Conservation (phyloP, 768 basidiomycete species). For the Flagelloscypha sp. region DNA sequence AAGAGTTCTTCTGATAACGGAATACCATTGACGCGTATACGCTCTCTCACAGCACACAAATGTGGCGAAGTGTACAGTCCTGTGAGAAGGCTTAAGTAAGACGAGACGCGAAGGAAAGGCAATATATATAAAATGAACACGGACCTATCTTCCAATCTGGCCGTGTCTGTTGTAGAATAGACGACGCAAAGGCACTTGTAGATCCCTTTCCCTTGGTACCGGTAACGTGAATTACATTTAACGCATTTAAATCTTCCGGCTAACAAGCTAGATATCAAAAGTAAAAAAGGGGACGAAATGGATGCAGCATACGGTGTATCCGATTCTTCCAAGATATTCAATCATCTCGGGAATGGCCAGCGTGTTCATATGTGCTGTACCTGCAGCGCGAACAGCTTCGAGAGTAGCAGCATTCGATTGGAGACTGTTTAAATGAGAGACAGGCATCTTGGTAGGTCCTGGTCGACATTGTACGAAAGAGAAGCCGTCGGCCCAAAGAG, state of each 20-base stretch:
- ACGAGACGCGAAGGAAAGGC: not conserved
- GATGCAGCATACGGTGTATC: constrained; percentile 59
- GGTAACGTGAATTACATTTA: constrained; percentile 94
- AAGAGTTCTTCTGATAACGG: constrained; percentile 87
- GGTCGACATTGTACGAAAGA: constrained; percentile 42
- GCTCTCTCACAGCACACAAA: constrained; percentile 89
- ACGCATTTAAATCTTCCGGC: constrained; percentile 73
- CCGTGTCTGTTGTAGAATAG: constrained; percentile 67
- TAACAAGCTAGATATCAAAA: constrained; percentile 23
- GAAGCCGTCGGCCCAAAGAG: no score
- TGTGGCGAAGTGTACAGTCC: constrained; percentile 97
- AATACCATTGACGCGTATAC: constrained; percentile 86
- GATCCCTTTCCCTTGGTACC: constrained; percentile 99
- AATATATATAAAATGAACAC: constrained; percentile 13
- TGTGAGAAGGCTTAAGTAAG: constrained; percentile 19
- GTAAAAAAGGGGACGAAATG: constrained; percentile 4
- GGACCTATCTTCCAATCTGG: constrained; percentile 78
- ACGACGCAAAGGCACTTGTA: constrained; percentile 87
- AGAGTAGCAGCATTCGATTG: constrained; percentile 94
- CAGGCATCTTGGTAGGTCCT: constrained; percentile 66
- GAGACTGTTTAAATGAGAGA: constrained; percentile 65
- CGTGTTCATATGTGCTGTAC: constrained; percentile 41
- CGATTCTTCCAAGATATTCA: constrained; percentile 81
- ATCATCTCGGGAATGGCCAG: constrained; percentile 83
- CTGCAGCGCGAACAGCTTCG: constrained; percentile 72